phyloP scores from a whole-genome alignment of 2,329 filamentous ascomycete species.

The Coleophoma crateriformis region DNA sequence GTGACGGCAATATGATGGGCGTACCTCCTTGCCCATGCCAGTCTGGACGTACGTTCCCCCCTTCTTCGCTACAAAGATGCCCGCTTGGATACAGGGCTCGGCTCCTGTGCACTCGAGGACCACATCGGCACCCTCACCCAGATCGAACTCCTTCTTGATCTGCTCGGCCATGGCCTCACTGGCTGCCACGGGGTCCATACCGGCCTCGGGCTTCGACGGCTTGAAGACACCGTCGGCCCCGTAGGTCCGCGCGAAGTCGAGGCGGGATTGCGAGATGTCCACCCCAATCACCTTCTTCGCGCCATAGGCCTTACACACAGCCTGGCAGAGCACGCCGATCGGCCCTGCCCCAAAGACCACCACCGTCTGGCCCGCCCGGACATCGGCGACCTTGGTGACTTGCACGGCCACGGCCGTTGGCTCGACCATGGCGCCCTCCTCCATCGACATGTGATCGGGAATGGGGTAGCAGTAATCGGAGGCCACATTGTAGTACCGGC shows the following conservation, averaged over 20 bases:
- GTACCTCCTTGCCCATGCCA: conserved; percentile 23
- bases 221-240: conserved; percentile 39
- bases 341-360: conserved; percentile 45
- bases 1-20: background rate
- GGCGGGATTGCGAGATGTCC: conserved; percentile 36
- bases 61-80: conserved; percentile 36
- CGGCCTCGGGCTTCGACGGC: conserved; percentile 24
- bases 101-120: conserved; percentile 44
- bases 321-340: conserved; percentile 40
- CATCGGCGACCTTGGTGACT: conserved; percentile 34
- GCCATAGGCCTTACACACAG: conserved; percentile 38
- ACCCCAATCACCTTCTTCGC: conserved; percentile 40
- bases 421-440: conserved; percentile 46
- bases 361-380: conserved; percentile 35
- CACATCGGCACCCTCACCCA: conserved; percentile 41
- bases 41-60: conserved; percentile 46
- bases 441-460: conserved; percentile 35
- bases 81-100: conserved; percentile 40
- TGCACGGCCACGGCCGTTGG: conserved; percentile 45
- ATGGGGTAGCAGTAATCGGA: conserved; percentile 40
- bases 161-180: conserved; percentile 30
- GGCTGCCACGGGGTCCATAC: conserved; percentile 22
- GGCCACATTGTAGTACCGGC: conserved; percentile 39
- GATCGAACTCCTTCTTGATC: conserved; percentile 31
- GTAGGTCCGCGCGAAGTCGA: conserved; percentile 35